Percentiles rank a stretch among this genome's conserved stretches.
These are phyloP conservation scores for Penicillium egyptiacum DNA, from an alignment of 495 filamentous ascomycete genomes.

Conservation along the genomic window DNA sequence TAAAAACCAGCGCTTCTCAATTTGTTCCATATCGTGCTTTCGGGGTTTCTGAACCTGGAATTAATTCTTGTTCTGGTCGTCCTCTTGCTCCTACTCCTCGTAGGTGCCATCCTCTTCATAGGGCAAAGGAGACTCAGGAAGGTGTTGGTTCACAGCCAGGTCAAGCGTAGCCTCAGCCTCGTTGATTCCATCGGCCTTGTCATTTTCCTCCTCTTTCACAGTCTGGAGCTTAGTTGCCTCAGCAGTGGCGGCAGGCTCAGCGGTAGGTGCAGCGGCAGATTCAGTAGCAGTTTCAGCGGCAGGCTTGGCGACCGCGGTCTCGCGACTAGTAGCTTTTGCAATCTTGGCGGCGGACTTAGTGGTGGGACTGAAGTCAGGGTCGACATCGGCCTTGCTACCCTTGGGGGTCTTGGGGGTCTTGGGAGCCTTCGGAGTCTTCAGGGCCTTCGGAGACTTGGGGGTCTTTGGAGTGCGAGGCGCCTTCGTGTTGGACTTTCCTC, in stretches of 20 bases:
- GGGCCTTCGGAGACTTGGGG: background rate
- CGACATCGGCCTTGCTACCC: background rate
- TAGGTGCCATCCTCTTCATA: background rate
- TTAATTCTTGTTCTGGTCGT: background rate
- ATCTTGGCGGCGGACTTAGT: background rate
- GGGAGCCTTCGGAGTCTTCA: background rate
- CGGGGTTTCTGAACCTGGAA: background rate
- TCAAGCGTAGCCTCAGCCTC: background rate
- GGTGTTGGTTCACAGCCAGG: background rate
- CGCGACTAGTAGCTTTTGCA: background rate
- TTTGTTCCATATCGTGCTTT: background rate
- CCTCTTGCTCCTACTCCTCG: background rate
- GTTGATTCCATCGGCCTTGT: background rate
- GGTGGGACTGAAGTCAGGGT: background rate
- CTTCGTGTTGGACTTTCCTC: background rate
- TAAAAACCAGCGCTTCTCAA: background rate
- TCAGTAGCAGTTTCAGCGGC: background rate
- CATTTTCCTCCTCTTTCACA: background rate
- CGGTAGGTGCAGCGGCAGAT: background rate
- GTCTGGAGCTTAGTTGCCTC: background rate
- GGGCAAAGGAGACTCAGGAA: background rate
- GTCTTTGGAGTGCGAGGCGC: background rate
- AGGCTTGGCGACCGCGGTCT: background rate
- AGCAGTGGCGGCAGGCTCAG: background rate
- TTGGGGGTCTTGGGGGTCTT: background rate